A percentile compares a stretch with the other conserved stretches of the same genome.
Conservation (phyloP, 169 alveolate species). For the Eimeria maxima region DNA sequence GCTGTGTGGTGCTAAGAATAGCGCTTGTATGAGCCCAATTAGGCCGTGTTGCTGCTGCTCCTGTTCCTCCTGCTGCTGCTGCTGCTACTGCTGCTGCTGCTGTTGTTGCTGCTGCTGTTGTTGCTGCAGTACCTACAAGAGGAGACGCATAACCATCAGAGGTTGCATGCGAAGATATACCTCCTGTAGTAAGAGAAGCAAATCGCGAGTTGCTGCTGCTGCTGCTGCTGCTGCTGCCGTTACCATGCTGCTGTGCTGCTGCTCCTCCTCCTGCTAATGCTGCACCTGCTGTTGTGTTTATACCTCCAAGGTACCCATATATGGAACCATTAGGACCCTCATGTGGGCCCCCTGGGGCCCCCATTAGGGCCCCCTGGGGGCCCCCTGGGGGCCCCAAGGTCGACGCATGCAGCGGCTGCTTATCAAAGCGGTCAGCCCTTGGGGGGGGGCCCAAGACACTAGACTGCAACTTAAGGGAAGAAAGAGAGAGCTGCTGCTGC, state of each 20-base stretch:
- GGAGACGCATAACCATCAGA: not conserved
- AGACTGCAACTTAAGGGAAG: not conserved
- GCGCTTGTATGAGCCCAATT: too few relatives aligned
- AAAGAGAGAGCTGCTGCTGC: too few relatives aligned
- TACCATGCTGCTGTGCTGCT: not conserved
- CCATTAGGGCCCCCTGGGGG: too few relatives aligned
- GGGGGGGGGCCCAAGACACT: not conserved
- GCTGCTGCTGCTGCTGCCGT: constrained; percentile 9
- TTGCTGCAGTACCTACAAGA: constrained; percentile 3
- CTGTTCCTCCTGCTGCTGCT: too few relatives aligned
- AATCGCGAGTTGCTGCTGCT: not conserved
- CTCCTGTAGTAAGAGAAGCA: not conserved
- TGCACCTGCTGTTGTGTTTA: too few relatives aligned
- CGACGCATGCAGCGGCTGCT: not conserved
- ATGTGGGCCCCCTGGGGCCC: constrained; percentile 9
- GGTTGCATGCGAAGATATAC: not conserved
- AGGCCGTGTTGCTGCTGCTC: too few relatives aligned
- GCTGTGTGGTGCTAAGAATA: too few relatives aligned
- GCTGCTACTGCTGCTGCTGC: too few relatives aligned
- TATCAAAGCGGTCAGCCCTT: not conserved
- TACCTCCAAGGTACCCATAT: not conserved
- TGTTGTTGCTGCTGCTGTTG: constrained; percentile 10
- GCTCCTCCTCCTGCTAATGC: too few relatives aligned
- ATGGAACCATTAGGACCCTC: not conserved
- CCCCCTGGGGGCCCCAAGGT: too few relatives aligned